Base-by-base conservation (phyloP, 768 basidiomycete genomes). In the Chalciporus sphaerocephalus region DNA sequence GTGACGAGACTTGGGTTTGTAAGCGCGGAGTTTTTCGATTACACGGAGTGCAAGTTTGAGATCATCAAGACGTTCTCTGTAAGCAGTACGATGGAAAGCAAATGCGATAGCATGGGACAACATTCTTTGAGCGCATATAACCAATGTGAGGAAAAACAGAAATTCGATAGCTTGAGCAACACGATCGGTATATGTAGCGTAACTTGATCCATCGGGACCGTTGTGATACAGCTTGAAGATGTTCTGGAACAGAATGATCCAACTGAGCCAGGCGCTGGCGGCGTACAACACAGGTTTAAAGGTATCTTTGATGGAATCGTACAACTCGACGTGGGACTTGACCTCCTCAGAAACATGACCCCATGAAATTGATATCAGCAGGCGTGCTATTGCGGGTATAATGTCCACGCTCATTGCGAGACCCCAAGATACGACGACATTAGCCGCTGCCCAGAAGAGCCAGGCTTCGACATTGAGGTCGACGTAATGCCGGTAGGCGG, bases 391-490 rank as follows among this genome's bases (percentile, higher is more conserved):
- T 34, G 74, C 68, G 10, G 87, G 87, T 41, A 87, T 64, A 42
- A 89, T 64, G 59, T 89, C 84, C 54, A 88, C 69, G 48, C 84
- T 66, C 67, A 87, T 69, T 16, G 83, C 88, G 25, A 91, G 79
- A 50, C 74, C 83, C 87, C 87, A 91, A 3, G 87, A 88, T 41
- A 88, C 74, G 47, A 86, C 68, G 41, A 89, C 68, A 61, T 91
- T 89, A 30, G 83, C 76, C 5, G 87, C 88, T 6, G 78, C 80
- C 86, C 87, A 91, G 64, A 86, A 87, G 3, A 89, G 69, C 87
- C 87, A 91, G 3, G 85, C 83, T 60, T 84, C 71, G 36, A 85
- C 62, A 59, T 84, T 89, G 50, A 81, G 74, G 43, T 74, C 75
- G 50, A 87, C 74, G 50, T 74, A 85, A 22, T 69, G 72, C 13